Base-by-base conservation (phyloP, 1,284 basidiomycete genomes). In the Tylopilus microsporus region DNA sequence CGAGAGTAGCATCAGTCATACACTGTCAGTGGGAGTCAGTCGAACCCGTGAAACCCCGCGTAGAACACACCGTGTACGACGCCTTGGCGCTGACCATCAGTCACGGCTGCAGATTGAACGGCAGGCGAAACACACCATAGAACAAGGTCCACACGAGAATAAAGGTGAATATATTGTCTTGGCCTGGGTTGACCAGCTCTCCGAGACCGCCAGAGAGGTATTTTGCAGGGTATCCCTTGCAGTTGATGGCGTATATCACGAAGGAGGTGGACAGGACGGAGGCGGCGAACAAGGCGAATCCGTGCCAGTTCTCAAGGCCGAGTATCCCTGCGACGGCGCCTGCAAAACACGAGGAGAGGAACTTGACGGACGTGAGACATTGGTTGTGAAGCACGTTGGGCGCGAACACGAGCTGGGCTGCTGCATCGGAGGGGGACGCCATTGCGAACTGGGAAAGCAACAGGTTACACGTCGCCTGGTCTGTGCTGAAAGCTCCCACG, bases 101-200 rank as follows among this genome's bases (percentile, higher is more conserved):
- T 15, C 59, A 61, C 71, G 63, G 61, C 21, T 12, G 74, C 75
- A 70, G 76, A 76, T n/a, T 8, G 18, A 77, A 21, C 72, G 61
- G 77, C 74, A 43, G 73, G 13, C 25, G 19, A 12, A 5, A 75
- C 86, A 60, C 66, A 91, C 89, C 91, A 72, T 90, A 94, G 72
- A 92, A 89, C 58, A 94, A 76, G 43, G 92, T 95, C 92, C 92
- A 95, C 41, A 89, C 86, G 49, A 94, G 79, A 60, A 95, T 80
- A 69, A 93, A 95, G 1, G 91, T 91, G 66, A 91, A 88, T 19
- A 87, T 77, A 64, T 92, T 93, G 74, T 94, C 92, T 73, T 91
- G 87, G 13, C 91, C 90, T 0, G 92, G 86, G 59, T 88, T 91
- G 51, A 86, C 74, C 47, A 93, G 74, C 57, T 87, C 89, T 67